Base-by-base conservation (phyloP, 768 basidiomycete genomes). In the Suillus variegatus region DNA sequence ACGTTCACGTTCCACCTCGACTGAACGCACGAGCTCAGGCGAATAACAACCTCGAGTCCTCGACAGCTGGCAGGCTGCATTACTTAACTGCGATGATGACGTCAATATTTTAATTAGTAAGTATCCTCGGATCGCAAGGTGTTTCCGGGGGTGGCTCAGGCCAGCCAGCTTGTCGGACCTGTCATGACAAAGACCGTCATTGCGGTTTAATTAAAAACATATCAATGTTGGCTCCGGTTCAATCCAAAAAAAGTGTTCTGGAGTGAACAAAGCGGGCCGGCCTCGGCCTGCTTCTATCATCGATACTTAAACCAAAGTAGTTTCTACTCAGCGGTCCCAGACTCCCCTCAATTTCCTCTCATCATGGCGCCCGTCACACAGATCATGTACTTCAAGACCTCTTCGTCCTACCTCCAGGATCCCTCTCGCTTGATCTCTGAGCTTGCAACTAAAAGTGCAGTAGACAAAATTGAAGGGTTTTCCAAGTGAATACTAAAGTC, bases 351-450 rank as follows among this genome's bases (percentile, higher is more conserved):
- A 43, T 36, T 43, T 6, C 3, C 52, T 62, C 65, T 62, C 61
- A 64, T 60, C 70, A 76, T 76, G 74, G 32, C 71, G 0, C 65
- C 77, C 35, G 60, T 72, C 40, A 68, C 64, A 52, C 68, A 73
- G 46, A 76, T 76, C 68, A 65, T 60, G 55, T 61, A 72, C 67
- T 77, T 73, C 63, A 69, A 66, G 14, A 68, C 67, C 38, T 73
- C 77, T 8, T 35, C 68, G 20, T 68, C 12, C 32, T 74, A 71
- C 64, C 40, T 20, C 10, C 25, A 28, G 18, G 67, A 67, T 61
- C 65, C 72, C 32, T 70, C 65, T 60, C 9, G 51, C 18, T 54
- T 47, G n/a, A 65, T n/a, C 56, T 69, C 77, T 12, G 36, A 70
- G 46, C 52, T 16, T 20, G 55, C 67, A 22, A 66, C 67, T 6